Conservation (phyloP, 2,329 filamentous ascomycete species). For the Hypoxylon sp. region DNA sequence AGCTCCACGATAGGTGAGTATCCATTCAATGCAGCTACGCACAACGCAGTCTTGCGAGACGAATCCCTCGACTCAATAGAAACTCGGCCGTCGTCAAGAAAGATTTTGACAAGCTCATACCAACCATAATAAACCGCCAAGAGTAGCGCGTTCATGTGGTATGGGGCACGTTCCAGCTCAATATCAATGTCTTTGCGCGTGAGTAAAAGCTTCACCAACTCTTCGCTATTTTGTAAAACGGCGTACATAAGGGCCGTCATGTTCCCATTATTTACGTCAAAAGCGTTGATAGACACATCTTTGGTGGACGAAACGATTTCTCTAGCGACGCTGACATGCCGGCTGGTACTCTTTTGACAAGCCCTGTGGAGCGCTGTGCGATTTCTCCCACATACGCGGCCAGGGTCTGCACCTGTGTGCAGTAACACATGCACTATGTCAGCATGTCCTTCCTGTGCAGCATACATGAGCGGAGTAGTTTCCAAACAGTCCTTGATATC, state of each 20-base stretch:
- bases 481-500: conserved; percentile 17
- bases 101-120: conserved; percentile 1
- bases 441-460: conserved; percentile 9
- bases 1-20: conserved; percentile 1
- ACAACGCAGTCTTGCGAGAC: conserved; percentile 1
- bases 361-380: conserved; percentile 5
- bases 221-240: conserved; percentile 7
- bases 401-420: not conserved
- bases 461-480: conserved; percentile 23
- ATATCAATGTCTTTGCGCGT: conserved; percentile 19
- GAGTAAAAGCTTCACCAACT: conserved; percentile 17
- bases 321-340: not conserved
- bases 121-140: not conserved
- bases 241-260: conserved; percentile 12
- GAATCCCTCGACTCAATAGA: conserved; percentile 8
- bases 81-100: conserved; percentile 6
- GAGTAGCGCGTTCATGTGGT: not conserved
- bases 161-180: not conserved
- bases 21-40: conserved; percentile 1
- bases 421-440: conserved; percentile 9
- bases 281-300: conserved; percentile 6
- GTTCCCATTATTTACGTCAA: not conserved
- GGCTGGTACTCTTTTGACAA: not conserved
- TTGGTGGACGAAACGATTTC: conserved; percentile 4
- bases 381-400: conserved; percentile 2